These are phyloP conservation scores for Thermomucor indicae-seudaticae DNA, from an alignment of 371 early-diverging fungal genomes.

Conservation along the genomic window DNA sequence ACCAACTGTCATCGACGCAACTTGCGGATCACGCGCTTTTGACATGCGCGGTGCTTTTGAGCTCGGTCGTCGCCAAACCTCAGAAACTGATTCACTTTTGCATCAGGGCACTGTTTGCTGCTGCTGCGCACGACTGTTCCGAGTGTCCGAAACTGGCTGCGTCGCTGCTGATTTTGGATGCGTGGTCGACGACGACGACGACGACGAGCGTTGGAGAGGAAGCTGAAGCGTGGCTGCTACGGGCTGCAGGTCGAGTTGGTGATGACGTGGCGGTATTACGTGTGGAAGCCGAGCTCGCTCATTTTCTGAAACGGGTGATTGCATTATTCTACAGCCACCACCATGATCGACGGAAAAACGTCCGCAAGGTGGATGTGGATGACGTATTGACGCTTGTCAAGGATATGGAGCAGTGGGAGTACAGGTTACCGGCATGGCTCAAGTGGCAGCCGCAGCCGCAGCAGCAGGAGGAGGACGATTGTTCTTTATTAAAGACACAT, in stretches of 20 bases:
- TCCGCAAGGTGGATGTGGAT: slow-evolving; percentile 42
- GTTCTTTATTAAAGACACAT: slow-evolving; percentile 8
- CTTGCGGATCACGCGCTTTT: too few relatives aligned
- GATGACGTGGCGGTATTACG: neutral
- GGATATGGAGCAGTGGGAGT: slow-evolving; percentile 40
- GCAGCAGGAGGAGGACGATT: neutral
- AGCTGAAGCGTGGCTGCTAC: slow-evolving; percentile 3
- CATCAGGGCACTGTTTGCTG: too few relatives aligned
- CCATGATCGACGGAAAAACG: too few relatives aligned
- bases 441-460: slow-evolving; percentile 19
- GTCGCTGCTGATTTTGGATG: neutral
- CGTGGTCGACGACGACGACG: neutral
- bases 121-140: too few relatives aligned
- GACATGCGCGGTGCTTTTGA: too few relatives aligned
- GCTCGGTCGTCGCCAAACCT: too few relatives aligned
- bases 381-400: slow-evolving; percentile 34
- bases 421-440: slow-evolving; percentile 27
- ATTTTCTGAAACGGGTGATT: slow-evolving; percentile 6
- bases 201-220: neutral
- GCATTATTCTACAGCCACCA: too few relatives aligned
- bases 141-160: slow-evolving; percentile 4
- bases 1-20: too few relatives aligned
- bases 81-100: too few relatives aligned
- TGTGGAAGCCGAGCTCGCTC: slow-evolving; percentile 4
- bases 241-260: neutral